Evolutionary conservation across 2,329 filamentous ascomycete species (phyloP).

Genomic region (Monosporascus sp.): DNA sequence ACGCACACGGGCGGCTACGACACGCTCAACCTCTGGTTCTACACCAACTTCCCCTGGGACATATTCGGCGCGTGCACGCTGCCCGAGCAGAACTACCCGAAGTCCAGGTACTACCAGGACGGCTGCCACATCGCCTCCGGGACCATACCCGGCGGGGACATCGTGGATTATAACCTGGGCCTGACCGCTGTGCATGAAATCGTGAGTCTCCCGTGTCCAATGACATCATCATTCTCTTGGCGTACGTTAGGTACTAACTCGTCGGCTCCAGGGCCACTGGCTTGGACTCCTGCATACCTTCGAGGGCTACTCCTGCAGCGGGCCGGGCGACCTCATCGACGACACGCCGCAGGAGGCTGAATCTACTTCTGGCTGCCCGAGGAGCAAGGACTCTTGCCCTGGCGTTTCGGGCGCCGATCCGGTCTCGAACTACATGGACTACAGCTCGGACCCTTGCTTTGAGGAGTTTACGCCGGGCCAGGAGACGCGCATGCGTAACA

Average conservation of each 20-base stretch:
- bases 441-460: not conserved
- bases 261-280: conserved; percentile 24
- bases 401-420: conserved; percentile 1
- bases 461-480: conserved; percentile 1
- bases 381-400: conserved; percentile 3
- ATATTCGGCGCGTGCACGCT: conserved; percentile 3
- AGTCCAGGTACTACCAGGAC: not conserved
- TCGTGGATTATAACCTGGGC: conserved; percentile 21
- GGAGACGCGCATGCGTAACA: conserved; percentile 1
- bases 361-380: conserved; percentile 2
- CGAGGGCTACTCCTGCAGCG: conserved; percentile 24
- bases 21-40: conserved; percentile 6
- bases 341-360: conserved; percentile 31
- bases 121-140: conserved; percentile 12
- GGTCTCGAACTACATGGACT: conserved; percentile 10
- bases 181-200: conserved; percentile 28
- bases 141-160: conserved; percentile 11
- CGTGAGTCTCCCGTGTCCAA: conserved; percentile 3
- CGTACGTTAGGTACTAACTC: not conserved
- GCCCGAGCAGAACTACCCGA: conserved; percentile 6
- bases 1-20: conserved; percentile 3
- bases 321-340: conserved; percentile 26
- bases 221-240: not conserved
- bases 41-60: conserved; percentile 10
- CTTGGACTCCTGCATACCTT: conserved; percentile 33